Conservation (phyloP, 2,329 filamentous ascomycete species). For the Colletotrichum noveboracense region DNA sequence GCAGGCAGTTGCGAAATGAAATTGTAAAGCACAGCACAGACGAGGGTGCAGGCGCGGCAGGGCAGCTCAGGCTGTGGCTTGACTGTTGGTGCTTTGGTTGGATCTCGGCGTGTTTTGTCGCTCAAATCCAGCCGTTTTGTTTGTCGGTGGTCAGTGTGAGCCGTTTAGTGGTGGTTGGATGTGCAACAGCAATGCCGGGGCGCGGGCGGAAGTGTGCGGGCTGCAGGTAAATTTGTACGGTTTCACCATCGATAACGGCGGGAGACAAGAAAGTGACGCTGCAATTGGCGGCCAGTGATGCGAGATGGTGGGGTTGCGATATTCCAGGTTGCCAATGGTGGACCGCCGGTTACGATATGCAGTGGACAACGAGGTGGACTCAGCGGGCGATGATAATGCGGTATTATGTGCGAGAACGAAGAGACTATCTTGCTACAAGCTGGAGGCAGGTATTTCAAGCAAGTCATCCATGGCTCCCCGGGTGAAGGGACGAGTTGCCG, state of each 20-base stretch:
- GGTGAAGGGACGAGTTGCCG: neutral
- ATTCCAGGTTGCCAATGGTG: neutral
- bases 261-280: neutral
- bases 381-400: neutral
- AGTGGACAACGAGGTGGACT: neutral
- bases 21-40: neutral
- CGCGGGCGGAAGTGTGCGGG: neutral
- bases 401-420: neutral
- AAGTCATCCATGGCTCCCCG: neutral
- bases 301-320: neutral
- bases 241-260: slow-evolving; percentile 17
- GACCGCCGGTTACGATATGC: neutral
- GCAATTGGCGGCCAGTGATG: neutral
- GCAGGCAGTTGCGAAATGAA: neutral
- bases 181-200: neutral
- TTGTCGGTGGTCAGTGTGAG: neutral
- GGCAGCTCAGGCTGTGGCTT: neutral
- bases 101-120: neutral
- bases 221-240: neutral
- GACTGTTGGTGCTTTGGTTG: neutral
- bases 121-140: neutral
- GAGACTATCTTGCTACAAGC: neutral
- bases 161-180: neutral
- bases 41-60: neutral
- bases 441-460: neutral